Base-by-base conservation (phyloP, 1,284 basidiomycete genomes). In the Marasmius oreades region DNA sequence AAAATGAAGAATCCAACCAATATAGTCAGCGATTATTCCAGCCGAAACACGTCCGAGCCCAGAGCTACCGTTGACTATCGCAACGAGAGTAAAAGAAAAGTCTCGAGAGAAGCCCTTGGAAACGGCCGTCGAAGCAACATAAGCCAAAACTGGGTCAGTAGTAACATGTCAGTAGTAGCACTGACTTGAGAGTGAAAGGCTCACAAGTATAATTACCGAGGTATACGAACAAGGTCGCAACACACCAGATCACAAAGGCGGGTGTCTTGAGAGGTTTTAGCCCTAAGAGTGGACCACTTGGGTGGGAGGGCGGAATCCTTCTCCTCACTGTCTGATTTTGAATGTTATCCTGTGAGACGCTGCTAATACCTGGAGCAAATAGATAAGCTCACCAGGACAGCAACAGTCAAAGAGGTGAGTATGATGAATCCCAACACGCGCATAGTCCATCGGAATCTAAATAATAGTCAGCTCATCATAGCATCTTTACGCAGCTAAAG, bases 391-490 rank as follows among this genome's bases (percentile, higher is more conserved):
- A 50, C 47, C 11, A 50, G 8, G 18, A 18, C 20, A 24, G 47
- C 24, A 14, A 50, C 5, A 18, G 26, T 18, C 23, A 50, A 26
- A 31, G 10, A 4, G 23, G 14, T 20, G n/a, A 50, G 26, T 16
- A 31, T 2, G 12, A 50, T 50, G 26, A 50, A 33, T 16, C 12
- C 47, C 12, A 50, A 5, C n/a, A 50, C 47, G 33, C 47, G 47
- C 47, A 50, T 31, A 6, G 47, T 50, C 47, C 47, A 50, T 31
- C 14, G 28, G 28, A 50, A 50, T 33, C 47, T 50, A 33, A 31
- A 10, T 12, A 11, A n/a, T 6, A 16, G 11, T 50, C n/a, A 33
- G 22, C 20, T 24, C 22, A 26, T 6, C 7, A 26, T 18, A 14
- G 47, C 5, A 26, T 31, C 4, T 31, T 31, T 31, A 31, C 3